phyloP scores from a whole-genome alignment of 148 eudicot species.

The Amaranthus hypochondriacus region DNA sequence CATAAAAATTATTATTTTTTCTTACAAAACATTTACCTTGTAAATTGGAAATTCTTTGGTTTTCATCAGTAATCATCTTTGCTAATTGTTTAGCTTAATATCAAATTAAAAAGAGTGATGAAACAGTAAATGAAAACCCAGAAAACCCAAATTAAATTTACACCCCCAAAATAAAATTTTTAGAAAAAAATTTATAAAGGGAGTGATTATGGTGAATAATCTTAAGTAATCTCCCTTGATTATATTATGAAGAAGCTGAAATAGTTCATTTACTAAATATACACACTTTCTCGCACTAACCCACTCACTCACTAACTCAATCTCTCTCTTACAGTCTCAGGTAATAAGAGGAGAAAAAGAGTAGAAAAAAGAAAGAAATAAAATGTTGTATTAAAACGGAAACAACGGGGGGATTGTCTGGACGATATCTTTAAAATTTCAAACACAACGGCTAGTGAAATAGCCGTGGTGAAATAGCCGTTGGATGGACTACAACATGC shows the following conservation, averaged over 20 bases:
- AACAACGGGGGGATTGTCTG: constrained; percentile 32
- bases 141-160: constrained; percentile 2
- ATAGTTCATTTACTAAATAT: constrained; percentile 4
- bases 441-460: constrained; percentile 65
- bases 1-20: neutral
- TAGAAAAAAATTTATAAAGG: neutral
- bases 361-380: constrained; percentile 23
- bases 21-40: constrained; percentile 30
- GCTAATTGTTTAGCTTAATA: constrained; percentile 10
- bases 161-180: no score
- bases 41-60: constrained; percentile 29
- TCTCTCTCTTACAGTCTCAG: constrained; percentile 1
- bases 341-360: neutral
- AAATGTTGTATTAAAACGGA: constrained; percentile 27
- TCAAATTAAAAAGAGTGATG: constrained; percentile 14
- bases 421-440: constrained; percentile 23
- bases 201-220: neutral
- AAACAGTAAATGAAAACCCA: constrained; percentile 4
- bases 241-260: neutral
- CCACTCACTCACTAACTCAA: neutral
- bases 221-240: neutral
- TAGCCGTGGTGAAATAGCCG: constrained; percentile 26
- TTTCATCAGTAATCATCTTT: constrained; percentile 41
- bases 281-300: neutral
- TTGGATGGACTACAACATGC: constrained; percentile 28